Evolutionary conservation across 139 green algal genomes (phyloP).

Genomic region (Micractinium conductrix): DNA sequence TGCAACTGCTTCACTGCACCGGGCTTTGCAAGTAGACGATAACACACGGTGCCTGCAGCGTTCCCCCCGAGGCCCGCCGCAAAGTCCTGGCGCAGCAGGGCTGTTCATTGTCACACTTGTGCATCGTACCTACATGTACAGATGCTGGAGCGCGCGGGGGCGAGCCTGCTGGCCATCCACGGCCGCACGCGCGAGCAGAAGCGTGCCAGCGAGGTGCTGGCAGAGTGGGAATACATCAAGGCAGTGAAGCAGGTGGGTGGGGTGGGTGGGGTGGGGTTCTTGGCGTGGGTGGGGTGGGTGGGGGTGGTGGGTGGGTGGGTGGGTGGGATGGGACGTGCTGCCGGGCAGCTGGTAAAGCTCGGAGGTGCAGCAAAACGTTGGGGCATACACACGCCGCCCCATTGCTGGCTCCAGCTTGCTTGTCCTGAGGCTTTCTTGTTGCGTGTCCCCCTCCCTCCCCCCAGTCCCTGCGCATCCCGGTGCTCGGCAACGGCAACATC

Average conservation of each 20-base stretch:
- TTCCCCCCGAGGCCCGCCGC: no score
- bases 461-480: conserved; percentile 72
- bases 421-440: neutral
- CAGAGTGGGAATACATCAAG: conserved; percentile 46
- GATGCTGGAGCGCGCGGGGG: conserved; percentile 90
- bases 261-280: neutral
- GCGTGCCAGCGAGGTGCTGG: conserved; percentile 46
- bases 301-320: neutral
- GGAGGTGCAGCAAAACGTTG: no score
- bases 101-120: no score
- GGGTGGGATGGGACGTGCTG: neutral
- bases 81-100: no score
- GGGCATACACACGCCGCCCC: no score
- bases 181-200: conserved; percentile 95
- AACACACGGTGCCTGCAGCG: no score
- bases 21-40: no score
- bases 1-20: no score
- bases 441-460: neutral
- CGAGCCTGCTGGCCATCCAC: conserved; percentile 92
- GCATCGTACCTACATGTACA: no score
- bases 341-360: no score
- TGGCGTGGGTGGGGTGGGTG: neutral
- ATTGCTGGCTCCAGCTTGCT: no score
- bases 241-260: conserved; percentile 53
- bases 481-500: conserved; percentile 94